Percentiles rank a stretch among this genome's conserved stretches.
phyloP scores from a whole-genome alignment of 2,329 filamentous ascomycete species.

The Aspergillus piperis region DNA sequence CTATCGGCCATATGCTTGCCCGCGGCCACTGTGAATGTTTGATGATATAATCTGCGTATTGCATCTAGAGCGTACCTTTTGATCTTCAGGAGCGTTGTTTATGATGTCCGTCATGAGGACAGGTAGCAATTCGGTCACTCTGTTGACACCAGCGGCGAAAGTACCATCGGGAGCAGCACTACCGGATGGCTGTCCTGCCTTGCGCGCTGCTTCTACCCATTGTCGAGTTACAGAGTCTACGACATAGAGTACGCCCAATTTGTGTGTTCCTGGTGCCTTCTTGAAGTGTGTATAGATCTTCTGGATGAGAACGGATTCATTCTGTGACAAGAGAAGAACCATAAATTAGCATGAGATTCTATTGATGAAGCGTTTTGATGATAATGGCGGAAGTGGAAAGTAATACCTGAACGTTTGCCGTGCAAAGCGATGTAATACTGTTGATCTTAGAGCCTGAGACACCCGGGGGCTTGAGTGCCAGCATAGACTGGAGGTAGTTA shows the following conservation, averaged over 20 bases:
- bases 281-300: slow-evolving; percentile 98
- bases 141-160: slow-evolving; percentile 90
- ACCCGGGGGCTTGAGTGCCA: slow-evolving; percentile 85
- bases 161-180: slow-evolving; percentile 84
- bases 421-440: slow-evolving; percentile 82
- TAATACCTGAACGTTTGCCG: slow-evolving; percentile 82
- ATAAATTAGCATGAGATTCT: slow-evolving; percentile 26
- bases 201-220: slow-evolving; percentile 95
- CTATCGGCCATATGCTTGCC: slow-evolving; percentile 28
- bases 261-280: slow-evolving; percentile 90
- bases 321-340: slow-evolving; percentile 56
- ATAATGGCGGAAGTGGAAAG: slow-evolving; percentile 5
- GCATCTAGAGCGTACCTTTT: slow-evolving; percentile 79
- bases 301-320: slow-evolving; percentile 90
- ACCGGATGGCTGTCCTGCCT: slow-evolving; percentile 77
- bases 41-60: slow-evolving; percentile 24
- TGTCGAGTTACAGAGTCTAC: slow-evolving; percentile 99
- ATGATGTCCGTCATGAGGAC: slow-evolving; percentile 95
- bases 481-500: slow-evolving; percentile 85
- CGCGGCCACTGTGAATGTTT: slow-evolving; percentile 34
- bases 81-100: slow-evolving; percentile 81
- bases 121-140: slow-evolving; percentile 92
- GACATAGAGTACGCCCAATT: slow-evolving; percentile 98
- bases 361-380: neutral
- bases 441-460: slow-evolving; percentile 91